A percentile compares a stretch with the other conserved stretches of the same genome.
phyloP scores from a whole-genome alignment of 208 protist species.

The Crithidia acanthocephali region DNA sequence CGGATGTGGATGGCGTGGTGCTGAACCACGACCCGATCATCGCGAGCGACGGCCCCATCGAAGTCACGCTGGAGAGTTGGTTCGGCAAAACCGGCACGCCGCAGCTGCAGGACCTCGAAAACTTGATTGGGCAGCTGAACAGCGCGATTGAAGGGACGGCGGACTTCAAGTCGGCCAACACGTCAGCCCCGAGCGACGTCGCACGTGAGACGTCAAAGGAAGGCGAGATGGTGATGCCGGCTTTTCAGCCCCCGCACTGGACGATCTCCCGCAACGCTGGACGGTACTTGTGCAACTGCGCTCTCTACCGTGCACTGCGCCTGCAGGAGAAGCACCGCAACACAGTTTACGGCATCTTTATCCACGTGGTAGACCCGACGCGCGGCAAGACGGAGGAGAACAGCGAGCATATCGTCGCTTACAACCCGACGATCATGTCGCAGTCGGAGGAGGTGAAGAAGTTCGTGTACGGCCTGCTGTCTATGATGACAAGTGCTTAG shows the following conservation, averaged over 20 bases:
- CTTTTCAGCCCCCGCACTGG: slow-evolving; percentile 43
- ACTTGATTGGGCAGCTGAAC: slow-evolving; percentile 29
- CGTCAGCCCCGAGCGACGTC: neutral
- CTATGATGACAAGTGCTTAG: slow-evolving; percentile 23
- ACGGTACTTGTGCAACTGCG: slow-evolving; percentile 77
- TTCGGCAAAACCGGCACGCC: slow-evolving; percentile 41
- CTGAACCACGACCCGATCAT: slow-evolving; percentile 62
- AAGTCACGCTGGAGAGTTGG: slow-evolving; percentile 39
- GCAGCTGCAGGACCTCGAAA: slow-evolving; percentile 38
- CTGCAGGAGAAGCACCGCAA: slow-evolving; percentile 50
- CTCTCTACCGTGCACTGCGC: slow-evolving; percentile 55
- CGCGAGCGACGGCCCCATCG: slow-evolving; percentile 31
- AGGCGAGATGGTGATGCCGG: slow-evolving; percentile 39
- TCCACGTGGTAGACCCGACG: slow-evolving; percentile 56
- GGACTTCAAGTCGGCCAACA: neutral
- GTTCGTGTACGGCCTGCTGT: slow-evolving; percentile 26
- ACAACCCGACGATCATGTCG: slow-evolving; percentile 40
- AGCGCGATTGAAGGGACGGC: neutral
- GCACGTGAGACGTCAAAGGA: slow-evolving; percentile 4
- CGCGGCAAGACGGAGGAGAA: slow-evolving; percentile 21
- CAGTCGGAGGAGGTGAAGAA: slow-evolving; percentile 33
- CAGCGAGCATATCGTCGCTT: slow-evolving; percentile 23
- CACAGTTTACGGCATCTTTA: slow-evolving; percentile 47
- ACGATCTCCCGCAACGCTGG: slow-evolving; percentile 63
- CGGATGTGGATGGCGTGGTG: slow-evolving; percentile 45